Percentiles rank a stretch among this genome's conserved stretches.
Evolutionary conservation across 495 filamentous ascomycete genomes (phyloP).

Genomic region (Penicillium pulvis): DNA sequence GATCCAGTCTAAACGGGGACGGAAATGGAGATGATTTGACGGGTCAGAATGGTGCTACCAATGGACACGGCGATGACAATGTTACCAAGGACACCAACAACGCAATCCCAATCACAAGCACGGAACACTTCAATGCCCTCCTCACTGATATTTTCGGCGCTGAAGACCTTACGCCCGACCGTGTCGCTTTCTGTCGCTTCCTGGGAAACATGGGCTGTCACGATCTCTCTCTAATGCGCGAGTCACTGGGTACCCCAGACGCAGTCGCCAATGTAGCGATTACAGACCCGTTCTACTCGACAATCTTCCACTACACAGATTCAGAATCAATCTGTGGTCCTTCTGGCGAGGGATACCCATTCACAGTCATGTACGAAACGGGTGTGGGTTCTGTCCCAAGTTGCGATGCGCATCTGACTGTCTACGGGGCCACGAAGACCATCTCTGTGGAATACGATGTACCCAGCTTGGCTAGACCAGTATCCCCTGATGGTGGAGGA

Average conservation of each 20-base stretch:
- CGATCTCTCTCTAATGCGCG: slow-evolving; percentile 58
- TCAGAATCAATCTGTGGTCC: background rate
- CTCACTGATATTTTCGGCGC: slow-evolving; percentile 35
- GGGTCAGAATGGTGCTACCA: background rate
- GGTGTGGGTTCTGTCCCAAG: slow-evolving; percentile 55
- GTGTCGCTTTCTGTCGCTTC: slow-evolving; percentile 41
- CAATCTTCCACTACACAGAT: slow-evolving; percentile 46
- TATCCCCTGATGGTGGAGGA: slow-evolving; percentile 36
- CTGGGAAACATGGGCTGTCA: slow-evolving; percentile 55
- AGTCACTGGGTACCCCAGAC: slow-evolving; percentile 49
- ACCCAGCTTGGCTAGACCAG: slow-evolving; percentile 40
- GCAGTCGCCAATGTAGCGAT: slow-evolving; percentile 49
- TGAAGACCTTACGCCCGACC: slow-evolving; percentile 35
- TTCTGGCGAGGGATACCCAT: slow-evolving; percentile 30
- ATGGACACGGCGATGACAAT: background rate
- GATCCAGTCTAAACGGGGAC: background rate
- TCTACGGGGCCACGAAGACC: slow-evolving; percentile 54
- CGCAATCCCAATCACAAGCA: background rate
- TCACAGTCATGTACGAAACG: slow-evolving; percentile 56
- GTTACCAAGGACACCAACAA: slow-evolving; percentile 3
- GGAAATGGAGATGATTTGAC: background rate
- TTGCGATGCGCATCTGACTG: slow-evolving; percentile 58
- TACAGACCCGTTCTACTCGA: slow-evolving; percentile 49
- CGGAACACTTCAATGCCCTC: slow-evolving; percentile 18
- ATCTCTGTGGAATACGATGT: slow-evolving; percentile 53